Evolutionary conservation across 148 eudicot species (phyloP), one percentile per base, ranked within the genome.

Genomic region (Nepenthes mirabilis): DNA sequence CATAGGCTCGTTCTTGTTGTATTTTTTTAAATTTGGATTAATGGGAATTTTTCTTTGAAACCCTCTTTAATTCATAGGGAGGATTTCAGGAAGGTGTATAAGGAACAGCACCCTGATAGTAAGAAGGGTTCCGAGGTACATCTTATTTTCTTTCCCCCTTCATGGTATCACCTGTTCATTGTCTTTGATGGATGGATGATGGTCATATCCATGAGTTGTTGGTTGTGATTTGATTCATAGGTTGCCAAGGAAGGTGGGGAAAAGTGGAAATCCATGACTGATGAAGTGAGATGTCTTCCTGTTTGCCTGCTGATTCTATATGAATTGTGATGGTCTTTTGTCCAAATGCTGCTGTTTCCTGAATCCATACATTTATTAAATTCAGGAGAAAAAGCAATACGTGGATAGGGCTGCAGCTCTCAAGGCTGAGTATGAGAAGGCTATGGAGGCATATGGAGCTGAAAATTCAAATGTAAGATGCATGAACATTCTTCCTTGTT

Each of bases 211-310:
- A 4, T 32, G 37, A 6, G 14, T 33, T 49, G 14, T 1, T 49
- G 12, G 23, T 11, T 1, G 36, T 40, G 23, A 43, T 36, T 36
- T 36, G 33, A 36, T 55, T 2, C n/a, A 9, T 45, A 86, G 94
- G 81, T 83, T 75, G 91, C 88, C 2, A 90, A 86, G 66, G 97
- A 82, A 51, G 95, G 86, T 70, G 97, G 95, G 61, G 88, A 76
- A 66, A 90, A 79, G 57, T 91, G 98, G 98, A 88, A 77, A 61
- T 71, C 90, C 37, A 23, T 91, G 88, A 80, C 83, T 54, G 91
- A 83, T 43, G 96, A 88, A 74, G 97, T 91, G 58, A 68, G 81
- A 64, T 40, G 11, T 51, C 12, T 12, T 37, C 8, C 12, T 36
- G 1, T 48, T 3, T 59, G 23, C 12, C 2, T 56, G 13, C 14